These are phyloP conservation scores for Penicillium ucsense DNA, from an alignment of 495 filamentous ascomycete species.

Conservation along the genomic window DNA sequence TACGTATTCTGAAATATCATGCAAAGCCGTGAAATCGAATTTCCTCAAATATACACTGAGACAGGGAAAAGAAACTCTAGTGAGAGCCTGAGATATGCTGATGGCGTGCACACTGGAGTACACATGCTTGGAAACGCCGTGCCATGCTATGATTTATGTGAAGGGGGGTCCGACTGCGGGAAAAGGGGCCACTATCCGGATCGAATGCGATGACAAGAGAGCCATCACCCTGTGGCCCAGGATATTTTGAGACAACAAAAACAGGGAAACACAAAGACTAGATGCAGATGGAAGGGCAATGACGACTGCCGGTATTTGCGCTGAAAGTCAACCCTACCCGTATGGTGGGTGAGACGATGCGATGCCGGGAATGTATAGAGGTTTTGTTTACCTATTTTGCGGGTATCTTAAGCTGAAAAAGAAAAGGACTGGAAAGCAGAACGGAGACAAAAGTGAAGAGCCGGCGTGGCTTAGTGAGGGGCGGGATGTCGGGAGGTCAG, in stretches of 20 bases:
- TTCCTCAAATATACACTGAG: no score
- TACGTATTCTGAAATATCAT: no score
- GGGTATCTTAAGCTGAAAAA: conserved; percentile 3
- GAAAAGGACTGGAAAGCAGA: conserved; percentile 3
- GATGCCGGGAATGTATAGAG: background rate
- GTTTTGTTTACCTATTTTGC: background rate
- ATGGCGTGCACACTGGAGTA: no score
- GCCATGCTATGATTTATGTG: no score
- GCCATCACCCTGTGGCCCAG: no score
- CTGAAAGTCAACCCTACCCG: background rate
- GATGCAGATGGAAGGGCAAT: background rate
- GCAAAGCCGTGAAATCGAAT: no score
- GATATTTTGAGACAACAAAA: background rate
- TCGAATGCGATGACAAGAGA: no score
- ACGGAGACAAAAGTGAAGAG: conserved; percentile 2
- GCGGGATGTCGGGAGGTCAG: background rate
- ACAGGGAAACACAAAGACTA: background rate
- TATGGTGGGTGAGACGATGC: background rate
- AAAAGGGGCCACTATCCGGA: no score
- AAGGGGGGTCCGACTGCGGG: no score
- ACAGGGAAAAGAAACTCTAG: no score
- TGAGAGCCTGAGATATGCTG: no score
- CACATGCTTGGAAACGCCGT: no score
- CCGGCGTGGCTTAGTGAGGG: background rate
- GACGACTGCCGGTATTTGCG: background rate